Base-by-base conservation (phyloP, 2,329 filamentous ascomycete species). In the Colletotrichum sansevieriae region DNA sequence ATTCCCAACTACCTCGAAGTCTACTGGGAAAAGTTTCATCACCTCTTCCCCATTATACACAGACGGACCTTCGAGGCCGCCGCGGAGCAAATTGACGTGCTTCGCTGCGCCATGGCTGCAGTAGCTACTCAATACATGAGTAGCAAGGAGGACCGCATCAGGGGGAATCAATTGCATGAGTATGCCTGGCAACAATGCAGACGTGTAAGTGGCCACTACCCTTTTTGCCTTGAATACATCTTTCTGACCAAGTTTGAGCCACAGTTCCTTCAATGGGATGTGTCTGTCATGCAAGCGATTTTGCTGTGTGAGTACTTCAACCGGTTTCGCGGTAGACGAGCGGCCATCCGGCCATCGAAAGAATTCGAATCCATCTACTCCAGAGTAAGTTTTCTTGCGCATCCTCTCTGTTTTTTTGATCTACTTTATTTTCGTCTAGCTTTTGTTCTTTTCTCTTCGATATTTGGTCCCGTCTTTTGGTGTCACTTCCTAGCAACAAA, bases 41-140 rank as follows among this genome's bases (percentile, higher is more conserved):
- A 79, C 22, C 71, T 79, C 63, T 83, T 83, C 71, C 85, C 86
- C n/a, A 74, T 88, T 29, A 79, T 88, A 29, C 86, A 88, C 75
- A 80, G 80, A 65, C 75, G 77, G 22, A 82, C 80, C 13, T 82
- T 84, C 46, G 82, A 85, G 64, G 78, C 76, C 29, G 76, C 76
- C 18, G 75, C 77, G 4, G 81, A 83, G 61, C 75, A 78, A 33
- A 41, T 76, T 7, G 82, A 85, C 61, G 76, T 84, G 47, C 77
- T 88, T 52, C 81, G 78, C 13, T 87, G 81, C 69, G 84, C 85
- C 68, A 88, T 88, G 86, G 86, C 85, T 22, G 86, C 86, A n/a
- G 75, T 88, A 35, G 86, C 83, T 52, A 84, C 85, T 22, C 85
- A 88, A 72, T 84, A 82, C 68, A 76, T 87, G 61, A 76, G 79